Evolutionary conservation across 768 basidiomycete genomes (phyloP), one percentile per base, ranked within the genome.

Genomic region (Candolleomyces aberdarensis): DNA sequence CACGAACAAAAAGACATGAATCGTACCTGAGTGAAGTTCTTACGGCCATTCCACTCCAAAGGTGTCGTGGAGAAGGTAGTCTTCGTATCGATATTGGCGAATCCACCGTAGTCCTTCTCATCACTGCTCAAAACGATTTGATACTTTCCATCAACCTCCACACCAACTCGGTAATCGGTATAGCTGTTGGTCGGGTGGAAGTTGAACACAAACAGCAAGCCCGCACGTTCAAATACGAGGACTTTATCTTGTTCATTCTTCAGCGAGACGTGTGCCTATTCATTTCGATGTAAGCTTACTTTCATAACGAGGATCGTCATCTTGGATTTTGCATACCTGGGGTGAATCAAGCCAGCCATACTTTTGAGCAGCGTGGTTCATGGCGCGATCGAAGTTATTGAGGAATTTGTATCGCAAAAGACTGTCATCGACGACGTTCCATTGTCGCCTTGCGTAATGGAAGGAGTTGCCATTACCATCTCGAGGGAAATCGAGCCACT

Each of bases 401-500:
- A 99, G 80, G 75, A 93, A 98, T 73, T 78, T 87, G 80, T 99
- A 99, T n/a, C 97, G 88, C 62, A 98, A 79, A 44, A 92, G 63
- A 0, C 67, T 65, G 70, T 99, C 94, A 71, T 97, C 96, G 53
- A 92, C 87, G 39, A 98, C 80, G 70, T 95, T 96, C 92, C 95
- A 99, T 69, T 98, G 97, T 26, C 97, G 86, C 44, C 97, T 88
- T 20, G 97, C 96, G 71, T 99, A 92, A 66, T 97, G 92, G 85
- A 95, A 99, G 13, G 95, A 97, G 74, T 94, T 92, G 71, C 85
- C 83, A 71, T 99, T 99, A 19, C 97, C 97, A 66, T 86, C 92
- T 32, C 97, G 91, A 46, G 97, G 97, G 77, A 99, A 99, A 75
- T 99, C 97, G 67, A 99, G 93, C 97, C 97, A 99, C 87, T 94